These are phyloP conservation scores for Nyssa sinensis DNA, from an alignment of 148 eudicot genomes.

Conservation along the genomic window DNA sequence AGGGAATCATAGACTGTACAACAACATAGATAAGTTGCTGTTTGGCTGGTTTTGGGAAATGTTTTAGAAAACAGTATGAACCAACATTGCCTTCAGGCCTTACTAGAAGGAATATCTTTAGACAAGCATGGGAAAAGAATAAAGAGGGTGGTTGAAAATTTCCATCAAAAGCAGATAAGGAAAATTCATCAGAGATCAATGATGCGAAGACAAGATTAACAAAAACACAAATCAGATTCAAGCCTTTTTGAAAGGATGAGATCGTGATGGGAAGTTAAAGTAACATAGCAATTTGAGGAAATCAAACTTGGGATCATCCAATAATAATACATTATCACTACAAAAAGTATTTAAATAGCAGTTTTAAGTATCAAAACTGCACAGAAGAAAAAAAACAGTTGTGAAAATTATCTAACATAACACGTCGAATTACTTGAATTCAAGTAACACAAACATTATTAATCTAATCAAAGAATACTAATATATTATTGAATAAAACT, in stretches of 20 bases:
- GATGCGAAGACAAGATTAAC: neutral
- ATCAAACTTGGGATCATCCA: slow-evolving; percentile 3
- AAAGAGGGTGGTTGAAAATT: slow-evolving; percentile 14
- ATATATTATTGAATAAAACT: too few species aligned
- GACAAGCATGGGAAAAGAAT: slow-evolving; percentile 21
- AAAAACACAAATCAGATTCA: neutral
- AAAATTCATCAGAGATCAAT: neutral
- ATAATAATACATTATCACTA: neutral
- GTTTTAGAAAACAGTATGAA: slow-evolving; percentile 4
- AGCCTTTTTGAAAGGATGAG: neutral
- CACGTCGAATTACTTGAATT: too few species aligned
- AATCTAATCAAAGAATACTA: too few species aligned
- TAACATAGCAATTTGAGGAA: neutral
- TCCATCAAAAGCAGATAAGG: slow-evolving; percentile 21
- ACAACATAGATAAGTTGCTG: too few species aligned
- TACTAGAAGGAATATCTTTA: slow-evolving; percentile 12
- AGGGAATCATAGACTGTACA: too few species aligned
- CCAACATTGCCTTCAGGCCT: slow-evolving; percentile 1
- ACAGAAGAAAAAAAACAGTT: too few species aligned
- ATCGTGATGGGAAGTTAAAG: neutral
- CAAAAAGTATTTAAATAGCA: neutral
- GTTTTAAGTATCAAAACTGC: too few species aligned
- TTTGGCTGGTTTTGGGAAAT: too few species aligned
- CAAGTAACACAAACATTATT: too few species aligned
- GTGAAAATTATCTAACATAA: too few species aligned